Conservation (phyloP, 2,329 filamentous ascomycete genomes). For the Coniochaeta sp. region DNA sequence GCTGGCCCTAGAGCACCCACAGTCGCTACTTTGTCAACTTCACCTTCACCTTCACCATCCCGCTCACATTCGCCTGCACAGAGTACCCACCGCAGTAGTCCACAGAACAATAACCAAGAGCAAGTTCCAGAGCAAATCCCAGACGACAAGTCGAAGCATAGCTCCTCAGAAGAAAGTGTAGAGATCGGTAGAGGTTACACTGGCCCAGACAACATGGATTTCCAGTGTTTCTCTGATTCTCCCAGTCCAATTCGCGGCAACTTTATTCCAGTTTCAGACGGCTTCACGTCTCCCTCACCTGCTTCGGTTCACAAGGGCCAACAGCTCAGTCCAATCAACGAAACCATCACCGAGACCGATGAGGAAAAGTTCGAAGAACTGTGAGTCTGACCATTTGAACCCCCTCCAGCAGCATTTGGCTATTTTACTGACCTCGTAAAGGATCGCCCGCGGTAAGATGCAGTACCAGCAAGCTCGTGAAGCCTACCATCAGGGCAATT, state of each 20-base stretch:
- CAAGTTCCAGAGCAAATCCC: no score
- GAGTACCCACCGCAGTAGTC: neutral
- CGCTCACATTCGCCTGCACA: neutral
- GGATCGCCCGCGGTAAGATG: neutral
- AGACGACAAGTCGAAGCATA: no score
- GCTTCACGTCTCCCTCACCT: slow-evolving; percentile 7
- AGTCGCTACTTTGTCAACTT: neutral
- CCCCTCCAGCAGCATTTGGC: neutral
- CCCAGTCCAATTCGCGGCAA: slow-evolving; percentile 26
- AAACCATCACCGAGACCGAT: neutral
- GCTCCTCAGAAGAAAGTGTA: neutral
- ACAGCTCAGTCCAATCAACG: neutral
- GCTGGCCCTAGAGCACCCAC: neutral
- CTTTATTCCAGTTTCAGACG: slow-evolving; percentile 27
- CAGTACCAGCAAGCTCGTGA: neutral
- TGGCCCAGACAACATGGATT: slow-evolving; percentile 6
- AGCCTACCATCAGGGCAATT: neutral
- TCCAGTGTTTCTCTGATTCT: slow-evolving; percentile 6
- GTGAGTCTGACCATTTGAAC: neutral
- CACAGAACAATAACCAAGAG: neutral
- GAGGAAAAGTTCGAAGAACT: neutral
- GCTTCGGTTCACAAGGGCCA: neutral
- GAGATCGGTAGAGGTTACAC: neutral
- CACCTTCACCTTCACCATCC: neutral
- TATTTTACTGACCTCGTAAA: neutral